Percentiles rank a stretch among this genome's conserved stretches.
phyloP scores from a whole-genome alignment of 169 alveolate genomes.

The Eimeria sp. region DNA sequence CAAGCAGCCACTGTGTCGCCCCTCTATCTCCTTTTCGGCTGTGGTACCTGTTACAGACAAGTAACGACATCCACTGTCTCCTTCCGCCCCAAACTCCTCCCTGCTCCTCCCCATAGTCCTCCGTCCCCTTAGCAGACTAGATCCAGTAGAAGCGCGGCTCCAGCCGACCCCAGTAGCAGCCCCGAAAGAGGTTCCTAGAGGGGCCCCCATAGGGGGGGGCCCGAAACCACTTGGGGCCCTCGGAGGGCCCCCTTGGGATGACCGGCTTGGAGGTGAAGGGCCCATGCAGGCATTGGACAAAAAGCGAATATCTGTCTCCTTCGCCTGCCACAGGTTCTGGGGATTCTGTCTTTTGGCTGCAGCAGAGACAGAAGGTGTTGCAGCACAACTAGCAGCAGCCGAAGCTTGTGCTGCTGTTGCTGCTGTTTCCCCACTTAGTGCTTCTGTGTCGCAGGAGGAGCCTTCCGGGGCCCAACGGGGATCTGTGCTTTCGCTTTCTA shows the following conservation, averaged over 20 bases:
- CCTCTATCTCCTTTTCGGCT: background rate
- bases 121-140: background rate
- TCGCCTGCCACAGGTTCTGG: background rate
- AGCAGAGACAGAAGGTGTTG: no score
- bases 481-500: background rate
- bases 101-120: background rate
- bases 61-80: no score
- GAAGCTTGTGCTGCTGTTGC: background rate
- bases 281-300: background rate
- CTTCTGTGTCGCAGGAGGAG: background rate
- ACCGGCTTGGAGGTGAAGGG: background rate
- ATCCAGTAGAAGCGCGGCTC: slow-evolving; percentile 21
- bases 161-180: background rate
- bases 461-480: background rate
- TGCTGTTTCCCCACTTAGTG: background rate
- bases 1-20: background rate
- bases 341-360: background rate
- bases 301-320: background rate
- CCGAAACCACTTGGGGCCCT: no score
- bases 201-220: slow-evolving; percentile 1
- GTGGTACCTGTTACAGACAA: background rate
- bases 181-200: background rate
- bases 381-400: no score
- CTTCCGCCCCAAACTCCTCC: background rate
- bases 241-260: no score